phyloP scores from a whole-genome alignment of 1,284 basidiomycete species.

The Irpex rosettiformis region DNA sequence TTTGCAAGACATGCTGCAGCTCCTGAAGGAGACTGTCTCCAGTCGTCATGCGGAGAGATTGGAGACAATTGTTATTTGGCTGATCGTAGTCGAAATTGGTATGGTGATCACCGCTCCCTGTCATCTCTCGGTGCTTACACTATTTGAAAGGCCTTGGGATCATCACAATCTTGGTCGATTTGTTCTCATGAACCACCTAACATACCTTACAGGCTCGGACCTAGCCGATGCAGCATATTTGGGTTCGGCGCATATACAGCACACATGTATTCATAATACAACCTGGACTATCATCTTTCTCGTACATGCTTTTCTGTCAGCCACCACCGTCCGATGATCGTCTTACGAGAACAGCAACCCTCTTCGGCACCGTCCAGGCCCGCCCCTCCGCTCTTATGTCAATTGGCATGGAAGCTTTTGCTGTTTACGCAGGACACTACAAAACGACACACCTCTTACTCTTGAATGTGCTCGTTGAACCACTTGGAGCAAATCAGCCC shows the following conservation, averaged over 20 bases:
- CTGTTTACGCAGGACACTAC: neutral
- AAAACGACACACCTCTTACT: neutral
- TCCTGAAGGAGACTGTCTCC: slow-evolving; percentile 93
- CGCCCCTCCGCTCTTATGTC: neutral
- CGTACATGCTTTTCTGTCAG: neutral
- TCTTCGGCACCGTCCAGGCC: neutral
- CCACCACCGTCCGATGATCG: neutral
- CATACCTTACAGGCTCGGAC: neutral
- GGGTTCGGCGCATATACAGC: neutral
- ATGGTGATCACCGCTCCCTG: slow-evolving; percentile 18
- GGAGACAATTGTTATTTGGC: slow-evolving; percentile 92
- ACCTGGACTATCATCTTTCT: neutral
- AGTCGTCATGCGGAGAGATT: slow-evolving; percentile 89
- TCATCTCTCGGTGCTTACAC: neutral
- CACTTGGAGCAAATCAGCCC: slow-evolving; percentile 4
- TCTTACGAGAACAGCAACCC: neutral
- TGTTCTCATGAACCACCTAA: slow-evolving; percentile 37
- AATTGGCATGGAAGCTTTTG: neutral
- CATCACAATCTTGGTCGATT: slow-evolving; percentile 69
- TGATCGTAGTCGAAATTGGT: slow-evolving; percentile 91
- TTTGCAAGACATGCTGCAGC: slow-evolving; percentile 94
- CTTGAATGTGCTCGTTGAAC: slow-evolving; percentile 14
- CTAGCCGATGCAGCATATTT: neutral
- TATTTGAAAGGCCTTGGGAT: slow-evolving; percentile 57
- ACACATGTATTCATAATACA: neutral